Percentiles rank a stretch among this genome's conserved stretches.
These are phyloP conservation scores for Cantharellus cinnabarinus DNA, from an alignment of 768 basidiomycete species.

Conservation along the genomic window DNA sequence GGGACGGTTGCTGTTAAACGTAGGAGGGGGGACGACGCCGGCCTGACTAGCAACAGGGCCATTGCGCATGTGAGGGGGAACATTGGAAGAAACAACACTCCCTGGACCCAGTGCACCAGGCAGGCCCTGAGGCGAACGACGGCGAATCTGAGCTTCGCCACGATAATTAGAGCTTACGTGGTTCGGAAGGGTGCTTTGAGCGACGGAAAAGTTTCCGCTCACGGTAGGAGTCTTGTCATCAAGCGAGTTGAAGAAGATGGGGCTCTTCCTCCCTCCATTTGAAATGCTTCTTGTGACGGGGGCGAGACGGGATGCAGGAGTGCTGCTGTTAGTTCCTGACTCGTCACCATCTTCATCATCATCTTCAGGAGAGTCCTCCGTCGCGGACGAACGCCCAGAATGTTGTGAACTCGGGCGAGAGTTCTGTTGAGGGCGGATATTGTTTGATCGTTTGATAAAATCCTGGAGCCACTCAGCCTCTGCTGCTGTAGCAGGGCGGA, in stretches of 20 bases:
- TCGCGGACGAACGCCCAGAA: not conserved
- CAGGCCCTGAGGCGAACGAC: not conserved
- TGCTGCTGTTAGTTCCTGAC: slow-evolving; percentile 32
- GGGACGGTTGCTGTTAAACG: slow-evolving; percentile 12
- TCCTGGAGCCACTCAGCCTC: slow-evolving; percentile 87
- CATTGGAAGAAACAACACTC: not conserved
- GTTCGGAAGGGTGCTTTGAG: slow-evolving; percentile 23
- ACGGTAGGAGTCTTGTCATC: slow-evolving; percentile 83
- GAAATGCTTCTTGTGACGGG: slow-evolving; percentile 10
- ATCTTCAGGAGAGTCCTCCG: slow-evolving; percentile 17
- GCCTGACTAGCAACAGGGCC: not conserved
- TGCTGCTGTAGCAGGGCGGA: slow-evolving; percentile 73
- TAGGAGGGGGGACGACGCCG: slow-evolving; percentile 11
- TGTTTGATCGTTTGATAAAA: slow-evolving; percentile 80
- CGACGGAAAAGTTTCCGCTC: slow-evolving; percentile 47
- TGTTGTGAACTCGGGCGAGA: not conserved
- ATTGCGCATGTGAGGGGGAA: not conserved
- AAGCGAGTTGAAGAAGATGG: slow-evolving; percentile 27
- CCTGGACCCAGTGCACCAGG: too few relatives aligned
- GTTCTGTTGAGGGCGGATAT: slow-evolving; percentile 14
- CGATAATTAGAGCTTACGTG: not conserved
- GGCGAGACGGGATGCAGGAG: too few relatives aligned
- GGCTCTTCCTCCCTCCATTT: slow-evolving; percentile 31
- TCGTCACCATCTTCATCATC: slow-evolving; percentile 72
- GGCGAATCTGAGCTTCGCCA: not conserved